A percentile compares a stretch with the other conserved stretches of the same genome.
Evolutionary conservation across 805 yeast genomes (phyloP).

Genomic region (Candida nonsorbophila): DNA sequence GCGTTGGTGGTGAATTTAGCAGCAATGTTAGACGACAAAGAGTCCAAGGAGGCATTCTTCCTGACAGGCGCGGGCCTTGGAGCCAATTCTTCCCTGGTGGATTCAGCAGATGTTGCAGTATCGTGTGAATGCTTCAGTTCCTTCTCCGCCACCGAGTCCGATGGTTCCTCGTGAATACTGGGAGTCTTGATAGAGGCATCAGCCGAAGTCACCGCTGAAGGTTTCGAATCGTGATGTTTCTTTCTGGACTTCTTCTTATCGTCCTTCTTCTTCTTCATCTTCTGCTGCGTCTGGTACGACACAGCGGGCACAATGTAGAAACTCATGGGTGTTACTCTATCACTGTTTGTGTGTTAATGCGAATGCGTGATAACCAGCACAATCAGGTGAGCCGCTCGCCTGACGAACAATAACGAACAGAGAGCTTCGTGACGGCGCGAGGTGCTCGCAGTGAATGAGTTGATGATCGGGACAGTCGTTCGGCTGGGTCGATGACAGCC

Average conservation of each 20-base stretch:
- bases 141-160: neutral
- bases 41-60: neutral
- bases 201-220: constrained; percentile 7
- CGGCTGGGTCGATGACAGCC: no score
- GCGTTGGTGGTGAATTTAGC: constrained; percentile 5
- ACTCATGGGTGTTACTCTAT: no score
- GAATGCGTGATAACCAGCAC: no score
- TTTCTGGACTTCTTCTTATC: constrained; percentile 12
- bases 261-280: constrained; percentile 16
- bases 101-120: no score
- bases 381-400: no score
- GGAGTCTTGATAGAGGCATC: constrained; percentile 5
- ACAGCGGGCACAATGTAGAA: constrained; percentile 34
- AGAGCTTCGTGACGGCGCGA: no score
- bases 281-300: constrained; percentile 38
- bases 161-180: constrained; percentile 7
- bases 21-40: constrained; percentile 10
- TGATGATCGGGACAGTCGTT: no score
- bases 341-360: no score
- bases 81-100: neutral
- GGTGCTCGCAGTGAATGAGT: no score
- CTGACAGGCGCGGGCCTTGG: neutral
- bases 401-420: no score
- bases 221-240: constrained; percentile 1
- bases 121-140: neutral